Percentiles rank a stretch among this genome's conserved stretches.
phyloP scores from a whole-genome alignment of 1,284 basidiomycete genomes.

The Fistulina hepatica region DNA sequence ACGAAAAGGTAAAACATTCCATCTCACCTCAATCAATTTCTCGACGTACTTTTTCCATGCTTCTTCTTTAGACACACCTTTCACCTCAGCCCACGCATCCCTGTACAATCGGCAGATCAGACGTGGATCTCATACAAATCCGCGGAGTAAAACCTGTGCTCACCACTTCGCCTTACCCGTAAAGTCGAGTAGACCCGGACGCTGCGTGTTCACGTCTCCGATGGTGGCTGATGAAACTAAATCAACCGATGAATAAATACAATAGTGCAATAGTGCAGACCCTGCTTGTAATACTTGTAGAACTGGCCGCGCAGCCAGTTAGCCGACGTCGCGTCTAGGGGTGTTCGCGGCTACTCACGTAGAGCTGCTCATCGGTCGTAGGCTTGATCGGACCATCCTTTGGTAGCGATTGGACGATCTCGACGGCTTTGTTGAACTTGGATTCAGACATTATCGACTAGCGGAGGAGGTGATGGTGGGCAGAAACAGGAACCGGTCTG shows the following conservation, averaged over 20 bases:
- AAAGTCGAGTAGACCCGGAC: conserved; percentile 72
- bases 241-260: background rate
- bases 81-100: conserved; percentile 80
- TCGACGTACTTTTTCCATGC: conserved; percentile 66
- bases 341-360: conserved; percentile 37
- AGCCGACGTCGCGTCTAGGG: background rate
- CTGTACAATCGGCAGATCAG: conserved; percentile 27
- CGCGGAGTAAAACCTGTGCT: conserved; percentile 15
- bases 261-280: conserved; percentile 25
- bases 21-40: conserved; percentile 55
- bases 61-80: conserved; percentile 63
- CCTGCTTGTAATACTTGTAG: conserved; percentile 90
- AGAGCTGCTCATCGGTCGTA: conserved; percentile 64
- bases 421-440: conserved; percentile 73
- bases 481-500: conserved; percentile 8
- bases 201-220: conserved; percentile 56
- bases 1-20: background rate
- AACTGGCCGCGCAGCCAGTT: conserved; percentile 52
- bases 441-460: conserved; percentile 58
- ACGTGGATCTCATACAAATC: conserved; percentile 5
- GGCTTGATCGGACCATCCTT: conserved; percentile 78
- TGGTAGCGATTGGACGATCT: conserved; percentile 61
- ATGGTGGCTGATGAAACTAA: conserved; percentile 42
- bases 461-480: too few relatives aligned
- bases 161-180: conserved; percentile 80